Evolutionary conservation across 257 asterid genomes (phyloP).

Genomic region (Penstemon eatonii): DNA sequence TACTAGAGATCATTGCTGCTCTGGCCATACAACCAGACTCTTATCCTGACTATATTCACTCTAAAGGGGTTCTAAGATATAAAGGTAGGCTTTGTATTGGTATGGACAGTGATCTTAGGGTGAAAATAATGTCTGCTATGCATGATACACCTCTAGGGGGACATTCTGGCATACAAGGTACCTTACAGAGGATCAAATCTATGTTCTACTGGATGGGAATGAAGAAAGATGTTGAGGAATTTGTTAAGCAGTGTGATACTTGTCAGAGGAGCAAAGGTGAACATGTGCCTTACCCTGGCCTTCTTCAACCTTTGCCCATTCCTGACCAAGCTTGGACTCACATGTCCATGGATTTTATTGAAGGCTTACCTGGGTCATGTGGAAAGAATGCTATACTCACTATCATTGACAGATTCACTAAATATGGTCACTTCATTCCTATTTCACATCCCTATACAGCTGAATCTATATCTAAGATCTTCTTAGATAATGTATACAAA

Average conservation of each 20-base stretch:
- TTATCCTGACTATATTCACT: too few relatives aligned
- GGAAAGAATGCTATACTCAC: background rate
- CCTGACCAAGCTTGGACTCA: background rate
- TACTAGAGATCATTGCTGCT: too few relatives aligned
- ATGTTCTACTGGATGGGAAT: background rate
- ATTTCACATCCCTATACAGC: background rate
- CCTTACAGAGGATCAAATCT: background rate
- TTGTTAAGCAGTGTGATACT: background rate
- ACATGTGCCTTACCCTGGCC: background rate
- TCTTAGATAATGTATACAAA: background rate
- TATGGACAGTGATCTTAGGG: background rate
- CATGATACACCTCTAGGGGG: too few relatives aligned
- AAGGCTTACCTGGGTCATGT: background rate
- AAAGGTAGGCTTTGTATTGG: background rate
- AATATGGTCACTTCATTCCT: too few relatives aligned
- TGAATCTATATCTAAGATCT: background rate
- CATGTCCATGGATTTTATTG: background rate
- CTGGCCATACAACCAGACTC: too few relatives aligned
- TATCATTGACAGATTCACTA: background rate
- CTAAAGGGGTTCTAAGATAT: background rate
- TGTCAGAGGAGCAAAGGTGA: background rate
- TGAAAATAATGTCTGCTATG: background rate
- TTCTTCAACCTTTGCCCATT: background rate
- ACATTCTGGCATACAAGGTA: background rate
- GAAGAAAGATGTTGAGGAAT: background rate